These are phyloP conservation scores for Pestalotiopsis sp. DNA, from an alignment of 2,329 filamentous ascomycete species.

Conservation along the genomic window DNA sequence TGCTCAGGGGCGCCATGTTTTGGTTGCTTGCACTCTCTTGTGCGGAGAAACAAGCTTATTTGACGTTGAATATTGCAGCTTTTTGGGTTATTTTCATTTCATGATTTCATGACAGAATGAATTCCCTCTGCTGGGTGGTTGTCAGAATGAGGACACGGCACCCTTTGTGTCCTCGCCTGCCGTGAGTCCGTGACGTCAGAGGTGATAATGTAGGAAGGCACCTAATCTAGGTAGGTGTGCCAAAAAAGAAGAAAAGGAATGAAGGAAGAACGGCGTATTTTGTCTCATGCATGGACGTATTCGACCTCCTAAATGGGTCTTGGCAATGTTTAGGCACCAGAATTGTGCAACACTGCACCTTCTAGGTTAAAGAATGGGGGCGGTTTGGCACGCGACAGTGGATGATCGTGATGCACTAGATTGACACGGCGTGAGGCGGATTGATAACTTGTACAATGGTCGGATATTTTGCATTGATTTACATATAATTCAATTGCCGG, in stretches of 20 bases:
- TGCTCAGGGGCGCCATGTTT: constrained; percentile 53
- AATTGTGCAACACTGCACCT: not conserved
- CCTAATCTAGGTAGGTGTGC: not conserved
- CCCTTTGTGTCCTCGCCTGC: not conserved
- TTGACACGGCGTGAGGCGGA: not conserved
- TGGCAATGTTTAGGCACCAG: not conserved
- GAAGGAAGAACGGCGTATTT: not conserved
- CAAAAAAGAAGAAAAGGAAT: not conserved
- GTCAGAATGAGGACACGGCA: not conserved
- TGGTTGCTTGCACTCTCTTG: not conserved
- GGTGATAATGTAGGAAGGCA: not conserved
- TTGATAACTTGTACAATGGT: not conserved
- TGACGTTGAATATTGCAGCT: not conserved
- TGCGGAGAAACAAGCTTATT: not conserved
- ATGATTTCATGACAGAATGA: not conserved
- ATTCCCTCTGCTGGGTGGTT: not conserved
- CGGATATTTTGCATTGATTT: not conserved
- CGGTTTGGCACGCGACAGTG: no score
- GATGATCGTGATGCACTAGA: not conserved
- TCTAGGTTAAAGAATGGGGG: no score
- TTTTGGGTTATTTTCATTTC: not conserved
- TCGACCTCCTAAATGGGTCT: not conserved
- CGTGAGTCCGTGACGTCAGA: not conserved
- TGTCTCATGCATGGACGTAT: not conserved
- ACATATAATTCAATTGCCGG: not conserved